A percentile compares a stretch with the other conserved stretches of the same genome.
These are phyloP conservation scores for Penstemon barbatus DNA, from an alignment of 257 asterid species.

Conservation along the genomic window DNA sequence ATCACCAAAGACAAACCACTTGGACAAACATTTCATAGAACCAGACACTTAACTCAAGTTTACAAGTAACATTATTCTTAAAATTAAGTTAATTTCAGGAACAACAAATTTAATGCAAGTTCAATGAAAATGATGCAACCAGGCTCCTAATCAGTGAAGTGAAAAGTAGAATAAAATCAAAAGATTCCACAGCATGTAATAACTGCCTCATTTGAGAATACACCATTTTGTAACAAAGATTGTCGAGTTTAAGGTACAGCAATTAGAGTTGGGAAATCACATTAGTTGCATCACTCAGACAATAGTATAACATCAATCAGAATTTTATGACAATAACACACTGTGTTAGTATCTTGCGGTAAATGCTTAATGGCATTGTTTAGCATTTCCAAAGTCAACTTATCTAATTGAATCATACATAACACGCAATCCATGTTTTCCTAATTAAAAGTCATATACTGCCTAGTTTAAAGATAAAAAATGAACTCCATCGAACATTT, in stretches of 20 bases:
- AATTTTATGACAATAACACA: background rate
- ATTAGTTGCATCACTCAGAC: background rate
- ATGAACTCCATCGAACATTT: no score
- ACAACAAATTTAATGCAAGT: background rate
- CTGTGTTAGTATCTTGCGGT: no score
- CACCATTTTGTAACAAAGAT: slow-evolving; percentile 5
- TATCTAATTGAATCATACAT: no score
- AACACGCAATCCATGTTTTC: no score
- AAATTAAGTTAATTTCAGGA: slow-evolving; percentile 12
- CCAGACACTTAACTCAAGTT: background rate
- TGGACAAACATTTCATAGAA: slow-evolving; percentile 14
- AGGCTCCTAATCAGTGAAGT: slow-evolving; percentile 19
- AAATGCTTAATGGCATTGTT: no score
- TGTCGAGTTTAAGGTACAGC: background rate
- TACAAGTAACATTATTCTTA: background rate
- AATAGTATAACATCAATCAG: background rate
- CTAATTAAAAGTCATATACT: no score
- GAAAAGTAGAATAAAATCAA: slow-evolving; percentile 2
- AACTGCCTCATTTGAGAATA: background rate
- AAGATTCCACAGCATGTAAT: background rate
- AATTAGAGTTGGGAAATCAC: background rate
- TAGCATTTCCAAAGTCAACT: no score
- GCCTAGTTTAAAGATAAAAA: no score
- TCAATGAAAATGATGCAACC: no score
- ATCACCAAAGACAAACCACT: slow-evolving; percentile 13